Base-by-base conservation (phyloP, 148 eudicot species). In the Diospyros kaki region DNA sequence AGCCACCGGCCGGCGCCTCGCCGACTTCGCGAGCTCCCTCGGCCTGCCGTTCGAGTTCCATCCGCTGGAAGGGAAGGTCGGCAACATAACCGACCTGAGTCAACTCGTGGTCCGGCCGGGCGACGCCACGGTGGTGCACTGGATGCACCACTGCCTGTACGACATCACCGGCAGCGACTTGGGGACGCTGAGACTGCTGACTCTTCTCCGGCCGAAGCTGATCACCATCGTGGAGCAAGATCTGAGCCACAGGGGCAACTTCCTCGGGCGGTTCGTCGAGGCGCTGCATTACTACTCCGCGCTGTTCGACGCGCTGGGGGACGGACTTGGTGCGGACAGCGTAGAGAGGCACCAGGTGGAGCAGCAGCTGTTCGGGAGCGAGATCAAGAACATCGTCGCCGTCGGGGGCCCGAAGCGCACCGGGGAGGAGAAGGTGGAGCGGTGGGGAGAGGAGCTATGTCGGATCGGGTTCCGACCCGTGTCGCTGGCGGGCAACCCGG, bases 201-300 rank as follows among this genome's bases (percentile, higher is more conserved):
- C 79, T 14, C 10, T 75, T 48, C 51, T 92, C 6, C 80, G 80
- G 76, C 97, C 97, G 0, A 92, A 83, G 82, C 42, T 92, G 72
- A 83, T 92, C 64, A 92, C 97, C 2, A 66, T 90, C 54, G 85
- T 92, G 0, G 93, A 90, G 63, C 97, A 92, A 60, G 95, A 89
- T 14, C 58, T 92, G 59, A 75, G 84, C 60, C 83, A 86, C 60
- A 87, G 64, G 17, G 87, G 86, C 63, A 86, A 84, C 69, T 92
- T 92, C 51, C 56, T 87, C 10, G 90, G 83, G 64, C 77, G 93
- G 72, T 92, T 92, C 58, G 95, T 92, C 0, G 97, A 87, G 41
- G 91, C 97, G 1, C 60, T 92, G 71, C 95, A 90, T 83, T 92
- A 90, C 52, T 92, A 92, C 52, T 92, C 95, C 11, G 97, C 97